Percentiles rank a stretch among this genome's conserved stretches.
These are phyloP conservation scores for Blastocystis sp. DNA, from an alignment of 352 stramenopile genomes.

Conservation along the genomic window DNA sequence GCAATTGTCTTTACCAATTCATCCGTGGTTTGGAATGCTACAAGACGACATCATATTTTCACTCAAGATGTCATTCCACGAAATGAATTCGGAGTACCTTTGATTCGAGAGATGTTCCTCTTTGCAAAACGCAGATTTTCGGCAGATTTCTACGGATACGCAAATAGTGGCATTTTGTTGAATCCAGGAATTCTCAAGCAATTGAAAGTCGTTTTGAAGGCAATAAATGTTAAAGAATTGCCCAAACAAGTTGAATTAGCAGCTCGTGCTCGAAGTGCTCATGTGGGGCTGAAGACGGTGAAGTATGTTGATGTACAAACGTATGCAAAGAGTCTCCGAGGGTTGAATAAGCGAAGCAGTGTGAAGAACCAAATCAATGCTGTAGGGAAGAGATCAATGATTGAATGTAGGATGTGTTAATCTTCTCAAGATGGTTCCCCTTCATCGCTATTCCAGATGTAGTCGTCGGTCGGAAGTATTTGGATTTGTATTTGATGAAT, in stretches of 20 bases:
- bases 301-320: neutral
- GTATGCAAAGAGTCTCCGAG: neutral
- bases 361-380: neutral
- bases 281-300: neutral
- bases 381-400: neutral
- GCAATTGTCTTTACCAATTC: conserved; percentile 30
- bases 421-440: neutral
- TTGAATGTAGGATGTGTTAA: conserved; percentile 26
- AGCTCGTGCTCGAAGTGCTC: neutral
- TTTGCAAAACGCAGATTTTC: neutral
- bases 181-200: neutral
- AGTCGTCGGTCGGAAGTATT: neutral
- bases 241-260: neutral
- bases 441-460: neutral
- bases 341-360: neutral
- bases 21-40: neutral
- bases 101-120: neutral
- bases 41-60: neutral
- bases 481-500: neutral
- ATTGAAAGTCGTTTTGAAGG: neutral
- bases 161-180: conserved; percentile 14
- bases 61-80: neutral
- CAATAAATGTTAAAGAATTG: neutral
- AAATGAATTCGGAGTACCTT: neutral
- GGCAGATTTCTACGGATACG: neutral